A percentile compares a stretch with the other conserved stretches of the same genome.
These are phyloP conservation scores for Plantago ovata DNA, from an alignment of 257 asterid genomes.

Conservation along the genomic window DNA sequence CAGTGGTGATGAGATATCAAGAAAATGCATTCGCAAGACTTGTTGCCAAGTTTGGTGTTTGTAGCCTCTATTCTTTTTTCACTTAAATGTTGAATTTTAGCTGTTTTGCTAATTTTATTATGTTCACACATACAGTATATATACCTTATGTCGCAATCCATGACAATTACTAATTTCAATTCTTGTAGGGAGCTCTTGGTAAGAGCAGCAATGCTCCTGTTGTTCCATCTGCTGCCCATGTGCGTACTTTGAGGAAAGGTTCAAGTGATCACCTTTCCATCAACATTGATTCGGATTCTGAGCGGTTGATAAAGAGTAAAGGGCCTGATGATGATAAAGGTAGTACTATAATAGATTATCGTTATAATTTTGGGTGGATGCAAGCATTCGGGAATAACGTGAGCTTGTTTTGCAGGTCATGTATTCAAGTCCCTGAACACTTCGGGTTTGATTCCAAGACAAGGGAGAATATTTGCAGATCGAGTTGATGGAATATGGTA, in stretches of 20 bases:
- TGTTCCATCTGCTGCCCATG: constrained; percentile 74
- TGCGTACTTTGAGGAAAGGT: constrained; percentile 78
- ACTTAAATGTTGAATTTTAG: no score
- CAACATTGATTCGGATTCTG: constrained; percentile 72
- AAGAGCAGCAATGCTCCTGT: constrained; percentile 46
- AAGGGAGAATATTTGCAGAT: constrained; percentile 83
- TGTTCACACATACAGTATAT: no score
- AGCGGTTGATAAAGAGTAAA: constrained; percentile 49
- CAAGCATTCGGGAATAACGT: constrained; percentile 14
- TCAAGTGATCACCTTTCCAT: constrained; percentile 89
- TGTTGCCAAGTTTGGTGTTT: no score
- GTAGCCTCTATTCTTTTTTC: no score
- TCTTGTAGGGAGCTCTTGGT: constrained; percentile 60
- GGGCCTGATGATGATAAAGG: constrained; percentile 89
- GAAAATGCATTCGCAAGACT: no score
- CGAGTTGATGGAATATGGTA: constrained; percentile 94
- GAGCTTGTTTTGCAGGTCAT: constrained; percentile 58
- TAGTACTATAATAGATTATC: constrained; percentile 17
- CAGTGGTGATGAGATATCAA: no score
- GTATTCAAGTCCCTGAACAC: constrained; percentile 73
- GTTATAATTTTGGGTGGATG: background rate
- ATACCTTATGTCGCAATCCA: background rate
- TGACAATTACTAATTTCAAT: constrained; percentile 17
- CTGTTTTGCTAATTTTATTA: no score
- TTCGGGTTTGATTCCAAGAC: constrained; percentile 86